Conservation (phyloP, 2,329 filamentous ascomycete species). For the Exophiala lecanii-corni region DNA sequence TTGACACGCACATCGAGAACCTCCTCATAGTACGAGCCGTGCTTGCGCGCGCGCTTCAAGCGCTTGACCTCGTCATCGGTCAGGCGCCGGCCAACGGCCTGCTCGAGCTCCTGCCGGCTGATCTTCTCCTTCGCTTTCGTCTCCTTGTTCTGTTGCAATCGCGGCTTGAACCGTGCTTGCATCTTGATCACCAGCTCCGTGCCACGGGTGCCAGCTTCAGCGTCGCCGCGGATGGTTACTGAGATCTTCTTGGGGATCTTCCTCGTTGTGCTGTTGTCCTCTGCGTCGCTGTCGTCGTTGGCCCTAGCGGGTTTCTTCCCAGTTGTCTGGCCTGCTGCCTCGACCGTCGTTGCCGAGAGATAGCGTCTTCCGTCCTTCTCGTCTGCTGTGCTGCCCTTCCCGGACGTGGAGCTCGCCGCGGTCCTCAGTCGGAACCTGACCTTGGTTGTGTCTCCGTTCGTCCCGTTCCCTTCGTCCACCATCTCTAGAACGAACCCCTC, state of each 20-base stretch:
- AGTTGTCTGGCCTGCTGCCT: not conserved
- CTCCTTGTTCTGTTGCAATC: conserved; percentile 71
- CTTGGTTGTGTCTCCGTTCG: not conserved
- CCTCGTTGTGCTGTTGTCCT: not conserved
- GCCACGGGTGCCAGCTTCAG: conserved; percentile 10
- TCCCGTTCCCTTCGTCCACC: conserved; percentile 4
- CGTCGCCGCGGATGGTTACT: conserved; percentile 25
- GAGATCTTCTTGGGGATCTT: conserved; percentile 21
- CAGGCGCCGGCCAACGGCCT: conserved; percentile 67
- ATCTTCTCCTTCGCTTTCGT: conserved; percentile 82
- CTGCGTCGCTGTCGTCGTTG: not conserved
- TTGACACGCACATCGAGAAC: conserved; percentile 85
- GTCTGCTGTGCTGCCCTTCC: conserved; percentile 9
- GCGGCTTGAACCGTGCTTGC: conserved; percentile 92
- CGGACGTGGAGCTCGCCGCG: conserved; percentile 3
- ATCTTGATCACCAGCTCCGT: conserved; percentile 63
- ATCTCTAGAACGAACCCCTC: conserved; percentile 23
- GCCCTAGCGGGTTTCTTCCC: not conserved
- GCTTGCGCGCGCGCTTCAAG: conserved; percentile 74
- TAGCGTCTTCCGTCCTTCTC: conserved; percentile 16
- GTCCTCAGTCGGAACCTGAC: conserved; percentile 16
- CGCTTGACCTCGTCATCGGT: conserved; percentile 81
- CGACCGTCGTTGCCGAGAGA: conserved; percentile 9
- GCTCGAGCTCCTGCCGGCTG: conserved; percentile 77
- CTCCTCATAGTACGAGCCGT: conserved; percentile 86